A percentile compares a stretch with the other conserved stretches of the same genome.
Conservation (phyloP, 2,329 filamentous ascomycete genomes). For the Cytospora paraplurivora region DNA sequence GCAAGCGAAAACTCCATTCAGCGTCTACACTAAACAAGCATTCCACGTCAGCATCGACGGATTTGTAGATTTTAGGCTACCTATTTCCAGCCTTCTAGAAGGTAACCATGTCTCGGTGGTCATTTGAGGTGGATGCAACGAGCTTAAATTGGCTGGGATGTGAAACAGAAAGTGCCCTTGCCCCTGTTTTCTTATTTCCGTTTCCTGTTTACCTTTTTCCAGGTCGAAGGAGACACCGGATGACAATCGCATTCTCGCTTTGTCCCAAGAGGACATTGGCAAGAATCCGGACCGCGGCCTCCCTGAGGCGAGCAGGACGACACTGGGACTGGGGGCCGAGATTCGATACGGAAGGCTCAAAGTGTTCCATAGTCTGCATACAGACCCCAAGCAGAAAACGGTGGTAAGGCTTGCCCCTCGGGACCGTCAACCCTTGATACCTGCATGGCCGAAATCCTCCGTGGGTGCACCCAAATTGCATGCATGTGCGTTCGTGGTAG, state of each 20-base stretch:
- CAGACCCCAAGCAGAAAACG: neutral
- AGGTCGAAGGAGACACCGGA: neutral
- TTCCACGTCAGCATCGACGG: neutral
- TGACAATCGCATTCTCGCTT: constrained; percentile 2
- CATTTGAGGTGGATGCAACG: neutral
- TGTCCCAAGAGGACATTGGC: neutral
- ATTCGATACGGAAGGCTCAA: too few species aligned
- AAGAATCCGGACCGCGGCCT: neutral
- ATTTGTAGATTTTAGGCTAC: neutral
- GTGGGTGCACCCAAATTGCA: neutral
- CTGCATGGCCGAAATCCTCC: neutral
- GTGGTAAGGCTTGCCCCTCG: neutral
- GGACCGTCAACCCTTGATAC: neutral
- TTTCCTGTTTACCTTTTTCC: neutral
- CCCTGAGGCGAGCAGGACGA: neutral
- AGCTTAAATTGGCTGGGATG: neutral
- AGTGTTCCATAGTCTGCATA: neutral
- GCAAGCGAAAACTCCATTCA: neutral
- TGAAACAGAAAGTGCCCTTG: neutral
- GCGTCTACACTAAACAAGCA: neutral
- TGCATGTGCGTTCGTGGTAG: neutral
- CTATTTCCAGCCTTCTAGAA: neutral
- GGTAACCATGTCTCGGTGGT: neutral
- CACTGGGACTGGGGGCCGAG: neutral
- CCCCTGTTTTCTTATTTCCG: neutral